Percentiles rank a stretch among this genome's conserved stretches.
Conservation (phyloP, 495 filamentous ascomycete genomes). For the Recurvomyces mirabilis region DNA sequence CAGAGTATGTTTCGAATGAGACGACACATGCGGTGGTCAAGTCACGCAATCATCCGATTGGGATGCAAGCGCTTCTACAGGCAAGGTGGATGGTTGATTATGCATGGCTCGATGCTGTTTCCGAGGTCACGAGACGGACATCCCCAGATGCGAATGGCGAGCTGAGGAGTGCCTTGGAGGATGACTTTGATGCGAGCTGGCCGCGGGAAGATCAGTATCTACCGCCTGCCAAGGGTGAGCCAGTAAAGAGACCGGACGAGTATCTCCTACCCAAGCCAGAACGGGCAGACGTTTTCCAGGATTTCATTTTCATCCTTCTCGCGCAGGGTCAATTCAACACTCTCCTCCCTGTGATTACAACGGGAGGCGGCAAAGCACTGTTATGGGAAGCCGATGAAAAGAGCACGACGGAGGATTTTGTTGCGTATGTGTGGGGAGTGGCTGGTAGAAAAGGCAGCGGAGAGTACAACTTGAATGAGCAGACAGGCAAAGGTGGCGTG, state of each 20-base stretch:
- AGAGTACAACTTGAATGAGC: slow-evolving; percentile 11
- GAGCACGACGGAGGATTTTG: slow-evolving; percentile 65
- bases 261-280: slow-evolving; percentile 57
- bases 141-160: slow-evolving; percentile 35
- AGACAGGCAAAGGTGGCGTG: slow-evolving; percentile 35
- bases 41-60: slow-evolving; percentile 79
- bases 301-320: slow-evolving; percentile 82
- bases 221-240: slow-evolving; percentile 65
- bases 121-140: slow-evolving; percentile 31
- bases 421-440: slow-evolving; percentile 61
- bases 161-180: slow-evolving; percentile 54
- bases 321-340: slow-evolving; percentile 67
- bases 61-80: slow-evolving; percentile 78
- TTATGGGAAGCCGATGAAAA: slow-evolving; percentile 41
- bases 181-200: slow-evolving; percentile 73
- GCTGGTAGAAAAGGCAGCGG: slow-evolving; percentile 55
- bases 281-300: slow-evolving; percentile 65
- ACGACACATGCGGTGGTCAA: slow-evolving; percentile 84
- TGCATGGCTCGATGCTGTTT: slow-evolving; percentile 56
- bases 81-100: slow-evolving; percentile 70
- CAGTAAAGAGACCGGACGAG: slow-evolving; percentile 45
- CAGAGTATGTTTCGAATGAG: slow-evolving; percentile 51
- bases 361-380: slow-evolving; percentile 74
- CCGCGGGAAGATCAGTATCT: slow-evolving; percentile 61
- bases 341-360: slow-evolving; percentile 59